Base-by-base conservation (phyloP, 2,329 filamentous ascomycete species). In the Arachnomyces sp. region DNA sequence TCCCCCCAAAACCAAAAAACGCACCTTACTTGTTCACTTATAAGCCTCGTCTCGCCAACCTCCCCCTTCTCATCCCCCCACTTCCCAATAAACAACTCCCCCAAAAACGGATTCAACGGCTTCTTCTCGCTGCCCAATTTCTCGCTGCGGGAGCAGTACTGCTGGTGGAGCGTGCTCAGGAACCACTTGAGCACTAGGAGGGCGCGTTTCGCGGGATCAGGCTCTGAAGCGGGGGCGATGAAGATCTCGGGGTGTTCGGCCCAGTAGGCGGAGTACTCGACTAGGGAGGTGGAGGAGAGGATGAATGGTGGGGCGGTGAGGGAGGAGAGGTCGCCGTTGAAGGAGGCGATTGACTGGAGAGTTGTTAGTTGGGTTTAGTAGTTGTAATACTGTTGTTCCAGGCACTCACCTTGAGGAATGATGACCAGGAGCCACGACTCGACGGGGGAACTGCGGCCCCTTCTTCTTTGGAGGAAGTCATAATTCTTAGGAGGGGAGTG, bases 181-280 rank as follows among this genome's bases (percentile, higher is more conserved):
- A 95, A 96, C 90, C 90, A 96, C 65, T 90, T 93, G 53, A 95
- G 70, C n/a, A 96, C 90, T 28, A 90, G 72, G 50, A 94, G 67
- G 14, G 86, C 82, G 46, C 90, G 80, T 70, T 87, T 92, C 54
- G 83, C 78, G 0, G 88, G 76, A 59, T 94, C 84, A 38, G 79
- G 54, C 61, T 94, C 88, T 43, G 74, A 73, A 36, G 87, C 83
- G 2, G 90, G 86, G 9, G 89, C 88, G 44, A 87, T 79, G 52
- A 96, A 83, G 45, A 94, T 66, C 13, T 71, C 64, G 3, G 84
- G 84, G 55, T 88, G 82, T 51, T 87, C 84, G 47, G 80, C 81
- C 84, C 84, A 90, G 68, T 88, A 89, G 38, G 82, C 77, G 46
- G 82, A 85, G 68, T 84, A 89, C 60, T 90, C 84, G 52, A 82